Evolutionary conservation across 139 green algal genomes (phyloP), one percentile per base, ranked within the genome.

Genomic region (Desmodesmus armatus): DNA sequence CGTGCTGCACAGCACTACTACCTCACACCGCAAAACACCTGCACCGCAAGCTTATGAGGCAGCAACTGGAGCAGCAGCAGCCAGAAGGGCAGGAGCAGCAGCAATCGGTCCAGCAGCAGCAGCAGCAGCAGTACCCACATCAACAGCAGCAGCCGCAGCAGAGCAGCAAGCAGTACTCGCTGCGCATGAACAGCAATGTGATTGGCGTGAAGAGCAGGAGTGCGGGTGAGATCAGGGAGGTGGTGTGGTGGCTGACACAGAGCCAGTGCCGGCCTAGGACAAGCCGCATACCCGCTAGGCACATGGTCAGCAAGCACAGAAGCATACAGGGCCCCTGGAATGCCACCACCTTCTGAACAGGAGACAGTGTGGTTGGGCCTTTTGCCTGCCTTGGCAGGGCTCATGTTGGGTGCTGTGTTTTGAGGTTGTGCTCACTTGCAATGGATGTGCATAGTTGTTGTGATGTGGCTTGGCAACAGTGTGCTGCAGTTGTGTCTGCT

Each of bases 211-310:
- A 78, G 31, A 49, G 80, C n/a, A 43, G 39, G 25, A 51, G 15
- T 19, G 33, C 69, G 21, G 43, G 33, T 17, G 67, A 69, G 3
- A 80, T 86, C 47, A 58, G 29, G 49, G 2, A 69, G 21, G 69
- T 78, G 51, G 65, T 86, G 33, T 79, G 69, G 80, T 86, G 80
- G 80, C 69, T 86, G 65, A 43, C 33, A n/a, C 43, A 75, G 41
- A 80, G 69, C 41, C 80, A 86, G 37, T 35, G 51, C 19, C 37
- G 80, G 49, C 51, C 69, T 2, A 37, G 27, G 3, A 80, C 69
- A 0, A 31, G 35, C 25, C 37, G 80, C 21, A 53, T 86, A 23
- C 80, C 80, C 29, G 65, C 17, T 41, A 70, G 72, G 67, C 80
- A 80, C 80, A 75, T 86, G 11, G 37, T 69, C 80, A 80, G 51